These are phyloP conservation scores for Antitrichia curtipendula DNA, from an alignment of 225 moss, liverwort and hornwort genomes.

Conservation along the genomic window DNA sequence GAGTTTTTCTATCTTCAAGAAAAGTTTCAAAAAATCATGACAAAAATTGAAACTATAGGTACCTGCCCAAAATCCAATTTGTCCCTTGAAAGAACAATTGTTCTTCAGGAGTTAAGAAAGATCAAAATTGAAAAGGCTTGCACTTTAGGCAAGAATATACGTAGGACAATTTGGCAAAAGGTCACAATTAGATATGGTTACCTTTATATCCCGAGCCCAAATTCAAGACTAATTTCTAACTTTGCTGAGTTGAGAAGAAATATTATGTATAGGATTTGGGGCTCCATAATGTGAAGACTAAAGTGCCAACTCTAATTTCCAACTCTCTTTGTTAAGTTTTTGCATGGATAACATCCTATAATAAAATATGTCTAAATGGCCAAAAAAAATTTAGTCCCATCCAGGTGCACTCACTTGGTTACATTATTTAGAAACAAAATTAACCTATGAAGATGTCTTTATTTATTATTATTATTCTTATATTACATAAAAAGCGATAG, in stretches of 20 bases:
- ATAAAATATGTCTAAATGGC: neutral
- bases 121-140: neutral
- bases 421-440: neutral
- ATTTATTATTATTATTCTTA: neutral
- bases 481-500: neutral
- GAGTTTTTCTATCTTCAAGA: too few relatives aligned
- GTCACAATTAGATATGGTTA: neutral
- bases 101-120: too few relatives aligned
- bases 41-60: too few relatives aligned
- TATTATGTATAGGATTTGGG: too few relatives aligned
- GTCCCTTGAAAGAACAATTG: too few relatives aligned
- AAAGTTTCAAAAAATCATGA: too few relatives aligned
- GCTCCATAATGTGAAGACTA: neutral
- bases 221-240: neutral
- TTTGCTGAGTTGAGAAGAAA: neutral
- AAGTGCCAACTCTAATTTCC: neutral
- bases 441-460: rapidly evolving
- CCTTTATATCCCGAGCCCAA: too few relatives aligned
- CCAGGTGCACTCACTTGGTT: too few relatives aligned
- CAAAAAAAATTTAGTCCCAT: neutral
- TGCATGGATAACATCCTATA: neutral
- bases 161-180: too few relatives aligned
- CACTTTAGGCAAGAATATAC: neutral
- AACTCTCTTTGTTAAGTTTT: neutral
- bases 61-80: too few relatives aligned